These are phyloP conservation scores for Rutstroemia sp. DNA, from an alignment of 2,329 filamentous ascomycete species.

Conservation along the genomic window DNA sequence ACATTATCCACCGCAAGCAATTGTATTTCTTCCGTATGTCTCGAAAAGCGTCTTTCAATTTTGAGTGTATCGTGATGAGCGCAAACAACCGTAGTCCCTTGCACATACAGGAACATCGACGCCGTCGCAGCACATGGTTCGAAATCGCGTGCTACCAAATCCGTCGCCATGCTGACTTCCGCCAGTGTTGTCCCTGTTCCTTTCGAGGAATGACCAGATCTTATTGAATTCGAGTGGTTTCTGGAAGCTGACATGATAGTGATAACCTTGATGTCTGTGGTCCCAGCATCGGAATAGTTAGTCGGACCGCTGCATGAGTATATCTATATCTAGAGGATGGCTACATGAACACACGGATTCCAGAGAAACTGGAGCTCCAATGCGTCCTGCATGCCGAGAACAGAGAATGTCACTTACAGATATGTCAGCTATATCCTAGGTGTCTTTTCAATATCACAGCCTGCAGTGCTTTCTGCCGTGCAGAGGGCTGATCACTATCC, in stretches of 20 bases:
- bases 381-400: conserved; percentile 15
- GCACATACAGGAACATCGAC: conserved; percentile 81
- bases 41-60: conserved; percentile 78
- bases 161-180: conserved; percentile 46
- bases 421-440: conserved; percentile 14
- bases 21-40: conserved; percentile 75
- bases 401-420: conserved; percentile 23
- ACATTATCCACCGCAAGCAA: conserved; percentile 86
- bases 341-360: conserved; percentile 17
- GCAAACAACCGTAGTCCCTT: conserved; percentile 76
- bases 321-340: conserved; percentile 17
- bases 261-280: conserved; percentile 20
- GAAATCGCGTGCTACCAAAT: conserved; percentile 50
- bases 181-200: conserved; percentile 39
- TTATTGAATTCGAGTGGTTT: conserved; percentile 52
- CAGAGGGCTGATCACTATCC: conserved; percentile 29
- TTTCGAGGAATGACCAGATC: conserved; percentile 43
- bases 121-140: conserved; percentile 87
- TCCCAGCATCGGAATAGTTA: conserved; percentile 21
- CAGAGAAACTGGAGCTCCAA: conserved; percentile 15
- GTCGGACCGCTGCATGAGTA: conserved; percentile 24
- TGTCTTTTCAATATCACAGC: conserved; percentile 26
- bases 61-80: conserved; percentile 88
- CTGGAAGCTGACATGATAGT: conserved; percentile 36
- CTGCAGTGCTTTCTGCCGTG: conserved; percentile 26